Evolutionary conservation across 2,329 filamentous ascomycete species (phyloP).

Genomic region (Chaetomiaceae sp.): DNA sequence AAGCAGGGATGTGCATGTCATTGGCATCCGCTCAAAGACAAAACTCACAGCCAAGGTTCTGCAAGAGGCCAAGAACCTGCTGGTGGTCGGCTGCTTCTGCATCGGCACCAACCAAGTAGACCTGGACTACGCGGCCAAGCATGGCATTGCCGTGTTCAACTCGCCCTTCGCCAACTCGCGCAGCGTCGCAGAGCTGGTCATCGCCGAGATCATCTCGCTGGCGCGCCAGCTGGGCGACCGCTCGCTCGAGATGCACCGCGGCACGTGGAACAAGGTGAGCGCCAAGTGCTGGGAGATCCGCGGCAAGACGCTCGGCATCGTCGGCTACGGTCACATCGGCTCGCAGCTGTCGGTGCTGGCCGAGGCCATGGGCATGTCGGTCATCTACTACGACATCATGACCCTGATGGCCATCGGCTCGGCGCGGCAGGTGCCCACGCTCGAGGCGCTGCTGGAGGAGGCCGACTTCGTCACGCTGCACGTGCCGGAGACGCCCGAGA

Average conservation of each 20-base stretch:
- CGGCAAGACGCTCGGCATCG: conserved; percentile 92
- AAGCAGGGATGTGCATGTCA: conserved; percentile 82
- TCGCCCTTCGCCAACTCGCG: conserved; percentile 97
- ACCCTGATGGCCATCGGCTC: conserved; percentile 93
- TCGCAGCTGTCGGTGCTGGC: conserved; percentile 92
- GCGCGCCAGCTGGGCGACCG: conserved; percentile 91
- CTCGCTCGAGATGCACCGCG: conserved; percentile 87
- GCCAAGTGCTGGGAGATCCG: conserved; percentile 95
- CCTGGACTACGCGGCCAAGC: conserved; percentile 71
- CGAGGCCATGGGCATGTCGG: conserved; percentile 95
- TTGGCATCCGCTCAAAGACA: conserved; percentile 97
- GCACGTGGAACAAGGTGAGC: conserved; percentile 98
- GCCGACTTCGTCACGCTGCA: conserved; percentile 93
- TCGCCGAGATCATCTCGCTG: conserved; percentile 84
- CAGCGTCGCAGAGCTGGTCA: conserved; percentile 92
- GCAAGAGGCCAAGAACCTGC: conserved; percentile 82
- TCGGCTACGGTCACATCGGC: conserved; percentile 96
- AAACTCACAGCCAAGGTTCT: conserved; percentile 84
- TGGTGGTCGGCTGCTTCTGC: conserved; percentile 97
- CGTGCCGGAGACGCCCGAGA: conserved; percentile 89
- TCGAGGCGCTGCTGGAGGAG: conserved; percentile 68
- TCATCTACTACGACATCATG: conserved; percentile 94
- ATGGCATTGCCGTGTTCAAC: conserved; percentile 97
- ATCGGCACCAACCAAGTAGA: conserved; percentile 97
- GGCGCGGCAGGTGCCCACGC: conserved; percentile 70